These are phyloP conservation scores for Euphorbia peplus DNA, from an alignment of 345 rosid species.

Conservation along the genomic window DNA sequence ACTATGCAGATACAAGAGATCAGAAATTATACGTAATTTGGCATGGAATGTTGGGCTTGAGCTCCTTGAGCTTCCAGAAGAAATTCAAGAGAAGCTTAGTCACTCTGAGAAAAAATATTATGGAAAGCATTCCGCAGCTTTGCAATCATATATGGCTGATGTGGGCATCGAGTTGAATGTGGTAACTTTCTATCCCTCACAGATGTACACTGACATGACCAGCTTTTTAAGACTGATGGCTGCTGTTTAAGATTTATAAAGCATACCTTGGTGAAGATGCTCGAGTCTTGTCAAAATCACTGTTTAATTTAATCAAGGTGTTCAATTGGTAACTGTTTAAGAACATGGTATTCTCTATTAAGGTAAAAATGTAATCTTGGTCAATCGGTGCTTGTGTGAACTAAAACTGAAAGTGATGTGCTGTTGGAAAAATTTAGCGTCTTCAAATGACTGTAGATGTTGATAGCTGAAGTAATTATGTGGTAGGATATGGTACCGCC, in stretches of 20 bases:
- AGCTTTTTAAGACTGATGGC: not conserved
- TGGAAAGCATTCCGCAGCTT: conserved; percentile 58
- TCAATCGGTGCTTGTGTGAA: not conserved
- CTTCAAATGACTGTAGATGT: not conserved
- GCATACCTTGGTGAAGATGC: too few relatives aligned
- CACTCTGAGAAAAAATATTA: conserved; percentile 64
- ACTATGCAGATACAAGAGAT: conserved; percentile 67
- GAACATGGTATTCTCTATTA: not conserved
- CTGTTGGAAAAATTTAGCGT: not conserved
- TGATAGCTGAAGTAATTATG: conserved; percentile 1
- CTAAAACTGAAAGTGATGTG: not conserved
- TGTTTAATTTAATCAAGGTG: too few relatives aligned
- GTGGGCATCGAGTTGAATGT: conserved; percentile 73
- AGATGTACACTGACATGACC: not conserved
- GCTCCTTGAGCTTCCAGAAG: conserved; percentile 67
- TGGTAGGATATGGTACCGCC: conserved; percentile 93
- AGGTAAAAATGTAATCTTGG: not conserved
- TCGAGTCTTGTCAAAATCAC: too few relatives aligned
- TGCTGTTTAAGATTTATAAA: too few relatives aligned
- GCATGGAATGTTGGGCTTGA: conserved; percentile 72
- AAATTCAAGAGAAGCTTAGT: conserved; percentile 67
- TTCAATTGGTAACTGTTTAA: too few relatives aligned
- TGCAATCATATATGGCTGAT: conserved; percentile 69
- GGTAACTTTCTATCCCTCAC: conserved; percentile 37
- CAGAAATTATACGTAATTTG: conserved; percentile 68